Percentiles rank a stretch among this genome's conserved stretches.
Conservation (phyloP, 2,329 filamentous ascomycete genomes). For the Sporothrix schenckii region DNA sequence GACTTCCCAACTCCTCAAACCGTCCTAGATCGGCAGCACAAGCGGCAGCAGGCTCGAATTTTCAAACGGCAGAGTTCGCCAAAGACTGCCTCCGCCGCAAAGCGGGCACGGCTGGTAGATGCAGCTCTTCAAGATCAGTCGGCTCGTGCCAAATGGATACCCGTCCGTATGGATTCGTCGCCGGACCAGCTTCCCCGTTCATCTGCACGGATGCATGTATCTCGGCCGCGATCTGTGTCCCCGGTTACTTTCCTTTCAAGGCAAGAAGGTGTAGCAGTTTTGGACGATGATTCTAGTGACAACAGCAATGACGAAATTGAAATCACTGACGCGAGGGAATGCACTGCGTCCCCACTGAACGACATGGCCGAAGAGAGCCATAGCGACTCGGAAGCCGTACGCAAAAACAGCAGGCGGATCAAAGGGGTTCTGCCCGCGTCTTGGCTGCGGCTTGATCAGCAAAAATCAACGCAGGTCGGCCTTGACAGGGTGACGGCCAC, state of each 20-base stretch:
- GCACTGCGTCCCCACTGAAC: slow-evolving; percentile 27
- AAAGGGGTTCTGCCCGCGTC: slow-evolving; percentile 68
- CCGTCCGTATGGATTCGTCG: slow-evolving; percentile 32
- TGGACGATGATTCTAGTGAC: slow-evolving; percentile 21
- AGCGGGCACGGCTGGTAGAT: slow-evolving; percentile 36
- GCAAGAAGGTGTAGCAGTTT: not conserved
- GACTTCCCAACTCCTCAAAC: slow-evolving; percentile 39
- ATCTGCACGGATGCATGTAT: not conserved
- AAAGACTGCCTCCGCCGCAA: slow-evolving; percentile 37
- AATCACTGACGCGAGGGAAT: not conserved
- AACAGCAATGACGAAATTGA: slow-evolving; percentile 19
- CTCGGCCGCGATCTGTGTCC: not conserved
- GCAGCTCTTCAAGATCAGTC: not conserved
- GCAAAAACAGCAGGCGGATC: slow-evolving; percentile 51
- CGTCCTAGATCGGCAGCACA: slow-evolving; percentile 36
- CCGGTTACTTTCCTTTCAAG: not conserved
- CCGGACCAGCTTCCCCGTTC: slow-evolving; percentile 23
- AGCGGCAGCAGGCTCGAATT: slow-evolving; percentile 28
- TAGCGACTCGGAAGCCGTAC: slow-evolving; percentile 49
- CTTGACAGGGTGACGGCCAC: slow-evolving; percentile 34
- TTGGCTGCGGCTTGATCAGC: slow-evolving; percentile 64
- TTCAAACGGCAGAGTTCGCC: slow-evolving; percentile 38
- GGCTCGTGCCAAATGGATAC: slow-evolving; percentile 27
- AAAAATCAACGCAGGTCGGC: slow-evolving; percentile 41
- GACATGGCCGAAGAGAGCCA: slow-evolving; percentile 39